Conservation (phyloP, 106 monocot species). For the Apostasia ramifera region DNA sequence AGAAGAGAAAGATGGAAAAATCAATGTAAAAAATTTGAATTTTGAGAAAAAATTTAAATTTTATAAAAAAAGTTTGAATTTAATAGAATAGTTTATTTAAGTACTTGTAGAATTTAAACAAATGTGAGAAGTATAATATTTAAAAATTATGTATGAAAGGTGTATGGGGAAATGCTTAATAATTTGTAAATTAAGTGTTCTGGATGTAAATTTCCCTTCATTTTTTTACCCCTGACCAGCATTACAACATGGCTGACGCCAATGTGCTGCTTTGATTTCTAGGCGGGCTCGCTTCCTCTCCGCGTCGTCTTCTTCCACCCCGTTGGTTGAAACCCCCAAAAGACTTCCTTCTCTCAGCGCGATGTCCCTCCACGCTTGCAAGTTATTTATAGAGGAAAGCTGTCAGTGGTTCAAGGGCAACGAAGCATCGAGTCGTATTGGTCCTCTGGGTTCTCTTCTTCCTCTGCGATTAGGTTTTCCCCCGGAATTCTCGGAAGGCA, state of each 20-base stretch:
- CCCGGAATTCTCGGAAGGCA: not conserved
- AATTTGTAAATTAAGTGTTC: no score
- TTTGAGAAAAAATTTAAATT: no score
- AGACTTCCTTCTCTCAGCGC: not conserved
- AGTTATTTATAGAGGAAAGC: not conserved
- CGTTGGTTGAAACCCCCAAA: no score
- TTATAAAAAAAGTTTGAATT: no score
- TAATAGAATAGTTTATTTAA: no score
- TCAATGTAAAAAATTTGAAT: no score
- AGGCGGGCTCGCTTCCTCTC: not conserved
- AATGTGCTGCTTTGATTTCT: not conserved
- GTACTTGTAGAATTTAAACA: no score
- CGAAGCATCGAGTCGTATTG: not conserved
- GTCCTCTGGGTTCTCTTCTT: not conserved
- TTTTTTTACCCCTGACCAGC: not conserved
- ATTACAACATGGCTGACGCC: conserved; percentile 1
- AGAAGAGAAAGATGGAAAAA: no score
- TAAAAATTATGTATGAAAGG: no score
- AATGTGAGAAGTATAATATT: no score
- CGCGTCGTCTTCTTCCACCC: not conserved
- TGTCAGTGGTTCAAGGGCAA: not conserved
- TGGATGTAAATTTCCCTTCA: no score
- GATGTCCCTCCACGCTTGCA: not conserved
- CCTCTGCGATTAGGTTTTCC: not conserved
- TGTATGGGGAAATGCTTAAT: no score